These are phyloP conservation scores for Talaromyces albobiverticillius DNA, from an alignment of 2,329 filamentous ascomycete genomes.

Conservation along the genomic window DNA sequence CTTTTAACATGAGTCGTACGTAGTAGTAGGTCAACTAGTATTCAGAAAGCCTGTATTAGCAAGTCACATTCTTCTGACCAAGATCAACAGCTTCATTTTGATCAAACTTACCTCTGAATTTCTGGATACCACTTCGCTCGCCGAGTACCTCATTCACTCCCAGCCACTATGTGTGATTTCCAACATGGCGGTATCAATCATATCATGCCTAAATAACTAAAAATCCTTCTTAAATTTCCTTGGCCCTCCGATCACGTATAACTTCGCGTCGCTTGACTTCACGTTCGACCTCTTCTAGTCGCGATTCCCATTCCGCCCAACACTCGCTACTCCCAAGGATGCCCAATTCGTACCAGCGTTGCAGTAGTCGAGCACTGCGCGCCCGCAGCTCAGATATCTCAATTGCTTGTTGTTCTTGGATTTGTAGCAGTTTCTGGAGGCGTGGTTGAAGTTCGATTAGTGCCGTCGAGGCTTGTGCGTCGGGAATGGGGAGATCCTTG, in stretches of 20 bases:
- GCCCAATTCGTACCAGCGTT: constrained; percentile 71
- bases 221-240: constrained; percentile 29
- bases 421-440: constrained; percentile 33
- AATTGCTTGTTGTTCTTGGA: constrained; percentile 38
- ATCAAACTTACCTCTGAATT: neutral
- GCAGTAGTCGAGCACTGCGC: constrained; percentile 50
- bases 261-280: constrained; percentile 63
- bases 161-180: neutral
- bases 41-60: neutral
- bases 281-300: constrained; percentile 64
- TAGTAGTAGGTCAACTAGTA: neutral
- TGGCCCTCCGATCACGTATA: constrained; percentile 53
- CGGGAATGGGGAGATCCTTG: constrained; percentile 46
- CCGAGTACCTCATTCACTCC: neutral
- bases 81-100: neutral
- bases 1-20: too few species aligned
- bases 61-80: neutral
- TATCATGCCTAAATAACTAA: neutral
- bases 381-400: constrained; percentile 41
- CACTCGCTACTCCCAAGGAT: constrained; percentile 66
- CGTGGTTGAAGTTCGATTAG: constrained; percentile 44
- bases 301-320: constrained; percentile 69
- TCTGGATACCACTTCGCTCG: neutral
- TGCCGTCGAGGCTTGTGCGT: constrained; percentile 38
- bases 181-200: too few species aligned